These are phyloP conservation scores for Cavenderia fasciculata DNA, from an alignment of 78 protist genomes.

Conservation along the genomic window DNA sequence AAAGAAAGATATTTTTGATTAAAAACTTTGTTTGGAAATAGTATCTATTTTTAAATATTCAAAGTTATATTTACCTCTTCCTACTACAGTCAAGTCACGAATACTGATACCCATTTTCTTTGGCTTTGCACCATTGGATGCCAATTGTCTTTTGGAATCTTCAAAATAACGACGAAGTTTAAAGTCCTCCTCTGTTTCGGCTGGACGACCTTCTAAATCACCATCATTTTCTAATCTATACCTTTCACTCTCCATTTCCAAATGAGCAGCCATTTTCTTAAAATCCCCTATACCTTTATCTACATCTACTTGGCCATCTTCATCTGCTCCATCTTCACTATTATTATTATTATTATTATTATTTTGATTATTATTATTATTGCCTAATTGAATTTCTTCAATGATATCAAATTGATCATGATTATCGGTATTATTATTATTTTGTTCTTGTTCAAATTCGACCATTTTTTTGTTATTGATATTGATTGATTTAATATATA, in stretches of 20 bases:
- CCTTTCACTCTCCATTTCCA: constrained; percentile 7
- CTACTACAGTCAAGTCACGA: constrained; percentile 31
- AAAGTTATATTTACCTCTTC: constrained; percentile 15
- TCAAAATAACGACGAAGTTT: constrained; percentile 24
- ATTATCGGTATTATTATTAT: constrained; percentile 7
- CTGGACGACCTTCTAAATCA: constrained; percentile 17
- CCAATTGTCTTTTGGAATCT: neutral
- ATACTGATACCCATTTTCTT: constrained; percentile 26
- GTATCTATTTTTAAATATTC: too few species aligned
- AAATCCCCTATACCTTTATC: neutral
- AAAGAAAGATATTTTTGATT: too few species aligned
- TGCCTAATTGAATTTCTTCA: too few species aligned
- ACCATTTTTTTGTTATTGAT: too few species aligned
- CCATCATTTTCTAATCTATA: neutral
- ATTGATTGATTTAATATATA: too few species aligned
- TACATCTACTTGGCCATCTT: neutral
- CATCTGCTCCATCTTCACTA: neutral
- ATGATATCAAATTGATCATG: too few species aligned
- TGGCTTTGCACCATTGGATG: neutral
- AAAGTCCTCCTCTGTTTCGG: constrained; percentile 2
- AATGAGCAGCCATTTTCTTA: neutral
- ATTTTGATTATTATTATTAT: neutral
- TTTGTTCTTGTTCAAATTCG: too few species aligned
- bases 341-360: neutral
- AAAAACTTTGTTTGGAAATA: too few species aligned